A percentile compares a stretch with the other conserved stretches of the same genome.
Evolutionary conservation across 2,329 filamentous ascomycete species (phyloP).

Genomic region (Tolypocladium inflatum): DNA sequence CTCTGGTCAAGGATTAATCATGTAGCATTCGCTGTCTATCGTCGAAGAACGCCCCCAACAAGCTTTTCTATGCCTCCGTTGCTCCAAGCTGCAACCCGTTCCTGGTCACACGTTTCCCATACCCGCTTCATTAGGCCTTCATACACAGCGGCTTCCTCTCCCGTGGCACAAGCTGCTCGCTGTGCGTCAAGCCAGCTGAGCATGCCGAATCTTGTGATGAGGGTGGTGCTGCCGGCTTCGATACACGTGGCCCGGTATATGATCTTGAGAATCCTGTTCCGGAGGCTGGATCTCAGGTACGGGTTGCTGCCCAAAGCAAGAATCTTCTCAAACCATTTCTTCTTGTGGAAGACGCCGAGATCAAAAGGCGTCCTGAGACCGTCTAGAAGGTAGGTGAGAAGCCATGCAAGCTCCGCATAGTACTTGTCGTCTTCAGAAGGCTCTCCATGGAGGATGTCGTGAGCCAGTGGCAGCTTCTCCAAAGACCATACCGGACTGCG

Average conservation of each 20-base stretch:
- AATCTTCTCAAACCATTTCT: conserved; percentile 65
- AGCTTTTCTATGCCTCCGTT: conserved; percentile 31
- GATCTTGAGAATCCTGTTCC: conserved; percentile 50
- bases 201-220: conserved; percentile 67
- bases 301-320: conserved; percentile 60
- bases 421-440: conserved; percentile 65
- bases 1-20: neutral
- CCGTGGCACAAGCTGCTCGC: conserved; percentile 30
- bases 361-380: conserved; percentile 52
- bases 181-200: conserved; percentile 66
- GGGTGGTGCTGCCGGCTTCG: conserved; percentile 65
- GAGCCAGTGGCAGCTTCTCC: conserved; percentile 62
- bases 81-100: conserved; percentile 60
- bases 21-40: neutral
- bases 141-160: conserved; percentile 38
- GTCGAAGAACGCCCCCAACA: conserved; percentile 5
- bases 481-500: conserved; percentile 67
- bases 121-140: conserved; percentile 47
- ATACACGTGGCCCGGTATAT: conserved; percentile 59
- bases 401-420: conserved; percentile 65
- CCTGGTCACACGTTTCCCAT: conserved; percentile 56
- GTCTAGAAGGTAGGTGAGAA: conserved; percentile 61
- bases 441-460: conserved; percentile 51
- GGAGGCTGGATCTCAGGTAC: conserved; percentile 48
- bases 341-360: conserved; percentile 50